Evolutionary conservation across 2,329 filamentous ascomycete species (phyloP).

Genomic region (Sporothrix brasiliensis): DNA sequence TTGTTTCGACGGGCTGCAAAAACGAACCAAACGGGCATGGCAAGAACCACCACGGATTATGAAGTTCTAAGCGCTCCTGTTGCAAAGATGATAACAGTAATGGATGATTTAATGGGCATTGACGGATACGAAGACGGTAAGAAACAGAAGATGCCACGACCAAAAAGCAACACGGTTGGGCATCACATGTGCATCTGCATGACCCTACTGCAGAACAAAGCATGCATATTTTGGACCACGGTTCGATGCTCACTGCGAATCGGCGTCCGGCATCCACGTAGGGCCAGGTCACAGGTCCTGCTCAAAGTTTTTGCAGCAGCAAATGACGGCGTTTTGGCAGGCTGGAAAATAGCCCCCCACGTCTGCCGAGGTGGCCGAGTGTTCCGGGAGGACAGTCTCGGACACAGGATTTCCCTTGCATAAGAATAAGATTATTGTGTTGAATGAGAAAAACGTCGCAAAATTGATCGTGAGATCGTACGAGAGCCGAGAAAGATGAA

Average conservation of each 20-base stretch:
- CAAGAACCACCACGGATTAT: not conserved
- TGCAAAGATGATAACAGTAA: no score
- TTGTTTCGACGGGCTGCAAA: not conserved
- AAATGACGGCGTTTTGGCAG: not conserved
- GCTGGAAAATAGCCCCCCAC: not conserved
- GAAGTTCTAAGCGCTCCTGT: no score
- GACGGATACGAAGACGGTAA: not conserved
- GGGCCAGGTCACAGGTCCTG: constrained; percentile 14
- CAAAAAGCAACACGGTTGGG: constrained; percentile 6
- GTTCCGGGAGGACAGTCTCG: not conserved
- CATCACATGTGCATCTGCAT: constrained; percentile 25
- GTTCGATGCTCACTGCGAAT: not conserved
- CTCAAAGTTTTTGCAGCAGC: not conserved
- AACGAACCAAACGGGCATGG: not conserved
- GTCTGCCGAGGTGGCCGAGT: not conserved
- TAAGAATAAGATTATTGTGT: not conserved
- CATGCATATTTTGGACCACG: not conserved
- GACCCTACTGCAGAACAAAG: constrained; percentile 1
- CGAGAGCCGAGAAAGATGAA: constrained; percentile 1
- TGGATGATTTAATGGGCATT: no score
- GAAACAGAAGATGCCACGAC: not conserved
- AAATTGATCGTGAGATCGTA: constrained; percentile 1
- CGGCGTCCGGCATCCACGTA: constrained; percentile 7
- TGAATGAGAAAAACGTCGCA: not conserved
- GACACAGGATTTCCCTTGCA: not conserved